phyloP scores from a whole-genome alignment of 768 basidiomycete genomes.

The Mrakia frigida region DNA sequence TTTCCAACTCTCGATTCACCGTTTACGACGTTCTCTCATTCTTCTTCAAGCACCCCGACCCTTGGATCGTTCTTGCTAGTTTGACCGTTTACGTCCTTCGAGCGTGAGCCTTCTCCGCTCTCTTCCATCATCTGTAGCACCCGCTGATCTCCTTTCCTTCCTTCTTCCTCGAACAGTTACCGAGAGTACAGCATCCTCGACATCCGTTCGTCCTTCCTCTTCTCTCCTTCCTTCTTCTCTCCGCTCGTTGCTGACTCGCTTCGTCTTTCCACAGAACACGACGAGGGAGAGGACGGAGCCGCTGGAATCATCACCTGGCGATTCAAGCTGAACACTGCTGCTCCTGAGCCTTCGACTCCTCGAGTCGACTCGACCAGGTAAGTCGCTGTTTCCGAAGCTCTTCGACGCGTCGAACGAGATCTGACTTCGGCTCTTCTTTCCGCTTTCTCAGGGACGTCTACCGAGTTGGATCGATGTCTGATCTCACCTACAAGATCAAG shows the following conservation, averaged over 20 bases:
- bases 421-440: no score
- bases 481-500: conserved; percentile 86
- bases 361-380: conserved; percentile 44
- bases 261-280: conserved; percentile 58
- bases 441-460: conserved; percentile 51
- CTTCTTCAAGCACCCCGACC: conserved; percentile 85
- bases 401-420: no score
- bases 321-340: conserved; percentile 80
- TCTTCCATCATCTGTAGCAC: not conserved
- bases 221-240: not conserved
- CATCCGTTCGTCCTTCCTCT: conserved; percentile 45
- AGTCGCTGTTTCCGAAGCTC: no score
- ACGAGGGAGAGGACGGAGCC: conserved; percentile 79
- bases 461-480: conserved; percentile 88
- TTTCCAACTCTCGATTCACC: conserved; percentile 92
- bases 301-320: conserved; percentile 87
- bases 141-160: conserved; percentile 52
- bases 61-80: conserved; percentile 72
- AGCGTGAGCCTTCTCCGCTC: not conserved
- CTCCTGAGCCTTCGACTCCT: conserved; percentile 51
- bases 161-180: conserved; percentile 53
- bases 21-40: conserved; percentile 94
- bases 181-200: conserved; percentile 85
- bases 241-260: not conserved
- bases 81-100: conserved; percentile 39